These are phyloP conservation scores for Termitomyces sp. DNA, from an alignment of 768 basidiomycete species.

Conservation along the genomic window DNA sequence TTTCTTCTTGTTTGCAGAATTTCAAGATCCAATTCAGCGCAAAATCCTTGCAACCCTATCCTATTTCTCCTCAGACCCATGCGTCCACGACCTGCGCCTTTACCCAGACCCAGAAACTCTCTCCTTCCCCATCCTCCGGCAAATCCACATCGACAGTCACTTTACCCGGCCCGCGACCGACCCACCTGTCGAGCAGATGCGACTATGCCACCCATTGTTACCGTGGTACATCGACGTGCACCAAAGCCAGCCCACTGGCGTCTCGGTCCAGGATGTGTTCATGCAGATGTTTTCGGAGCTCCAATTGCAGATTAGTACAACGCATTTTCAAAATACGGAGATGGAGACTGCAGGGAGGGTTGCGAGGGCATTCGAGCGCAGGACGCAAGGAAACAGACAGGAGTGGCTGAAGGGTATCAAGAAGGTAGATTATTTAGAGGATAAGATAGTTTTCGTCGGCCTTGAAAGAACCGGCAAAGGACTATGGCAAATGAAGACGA, in stretches of 20 bases:
- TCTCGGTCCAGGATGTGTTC: slow-evolving; percentile 55
- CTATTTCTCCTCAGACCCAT: not conserved
- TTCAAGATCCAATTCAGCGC: not conserved
- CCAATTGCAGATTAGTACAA: slow-evolving; percentile 35
- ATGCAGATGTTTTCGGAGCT: slow-evolving; percentile 39
- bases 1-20: not conserved
- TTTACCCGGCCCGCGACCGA: slow-evolving; percentile 49
- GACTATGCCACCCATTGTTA: slow-evolving; percentile 49
- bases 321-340: slow-evolving; percentile 57
- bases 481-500: slow-evolving; percentile 62
- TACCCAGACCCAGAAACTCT: not conserved
- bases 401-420: slow-evolving; percentile 38
- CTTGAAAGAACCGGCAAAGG: slow-evolving; percentile 49
- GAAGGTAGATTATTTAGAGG: slow-evolving; percentile 58
- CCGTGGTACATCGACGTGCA: slow-evolving; percentile 68
- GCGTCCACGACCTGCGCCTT: not conserved
- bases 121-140: not conserved
- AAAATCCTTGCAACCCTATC: not conserved
- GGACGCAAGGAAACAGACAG: slow-evolving; percentile 34
- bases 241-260: slow-evolving; percentile 41
- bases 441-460: slow-evolving; percentile 47
- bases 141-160: slow-evolving; percentile 34
- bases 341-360: slow-evolving; percentile 36
- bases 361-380: slow-evolving; percentile 35
- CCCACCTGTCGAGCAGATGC: slow-evolving; percentile 46